Evolutionary conservation across 257 asterid species (phyloP).

Genomic region (Anisodus tanguticus): DNA sequence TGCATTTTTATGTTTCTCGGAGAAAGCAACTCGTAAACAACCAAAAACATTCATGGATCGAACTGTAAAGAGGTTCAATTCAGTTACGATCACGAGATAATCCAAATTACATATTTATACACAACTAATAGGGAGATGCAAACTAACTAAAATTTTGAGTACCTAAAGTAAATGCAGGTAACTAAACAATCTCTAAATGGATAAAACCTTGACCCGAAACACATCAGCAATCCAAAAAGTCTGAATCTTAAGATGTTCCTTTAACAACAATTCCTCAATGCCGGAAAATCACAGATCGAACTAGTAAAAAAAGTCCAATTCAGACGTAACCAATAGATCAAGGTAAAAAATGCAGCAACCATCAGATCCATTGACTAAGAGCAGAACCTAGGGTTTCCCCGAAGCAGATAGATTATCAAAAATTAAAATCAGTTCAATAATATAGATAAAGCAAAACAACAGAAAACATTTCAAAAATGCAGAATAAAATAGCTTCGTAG

Average conservation of each 20-base stretch:
- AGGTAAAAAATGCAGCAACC: neutral
- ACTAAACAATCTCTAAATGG: neutral
- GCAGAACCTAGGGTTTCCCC: neutral
- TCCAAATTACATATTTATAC: neutral
- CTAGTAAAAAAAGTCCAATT: neutral
- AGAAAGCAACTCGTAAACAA: neutral
- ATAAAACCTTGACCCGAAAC: neutral
- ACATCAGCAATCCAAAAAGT: neutral
- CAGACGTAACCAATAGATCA: conserved; percentile 26
- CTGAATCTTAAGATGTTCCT: neutral
- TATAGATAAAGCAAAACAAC: neutral
- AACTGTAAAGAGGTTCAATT: neutral
- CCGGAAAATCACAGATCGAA: neutral
- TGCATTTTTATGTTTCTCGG: neutral
- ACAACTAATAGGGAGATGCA: neutral
- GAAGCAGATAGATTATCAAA: neutral
- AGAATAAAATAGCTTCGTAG: neutral
- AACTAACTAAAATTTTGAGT: neutral
- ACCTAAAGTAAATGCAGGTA: neutral
- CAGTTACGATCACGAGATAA: neutral
- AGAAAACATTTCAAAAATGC: neutral
- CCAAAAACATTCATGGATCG: neutral
- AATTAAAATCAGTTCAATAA: neutral
- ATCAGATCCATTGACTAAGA: conserved; percentile 37
- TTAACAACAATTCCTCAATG: neutral